A percentile compares a stretch with the other conserved stretches of the same genome.
Evolutionary conservation across 73 alveolate species (phyloP).

Genomic region (Diophrys sp.): DNA sequence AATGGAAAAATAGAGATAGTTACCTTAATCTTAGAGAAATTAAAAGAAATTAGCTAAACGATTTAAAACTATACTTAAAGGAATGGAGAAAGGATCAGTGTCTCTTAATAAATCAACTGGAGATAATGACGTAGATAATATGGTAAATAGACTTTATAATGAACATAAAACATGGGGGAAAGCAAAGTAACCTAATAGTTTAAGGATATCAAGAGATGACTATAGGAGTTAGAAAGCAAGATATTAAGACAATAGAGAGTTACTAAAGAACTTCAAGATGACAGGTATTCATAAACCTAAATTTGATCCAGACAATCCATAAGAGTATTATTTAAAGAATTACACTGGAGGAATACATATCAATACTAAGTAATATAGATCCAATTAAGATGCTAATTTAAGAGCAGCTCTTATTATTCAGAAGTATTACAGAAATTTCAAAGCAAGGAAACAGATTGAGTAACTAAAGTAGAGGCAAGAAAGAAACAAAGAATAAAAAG

Average conservation of each 20-base stretch:
- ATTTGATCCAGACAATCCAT: neutral
- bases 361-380: neutral
- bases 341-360: neutral
- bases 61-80: neutral
- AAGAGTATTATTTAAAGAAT: too few relatives aligned
- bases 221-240: neutral
- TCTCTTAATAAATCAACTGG: neutral
- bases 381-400: neutral
- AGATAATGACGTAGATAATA: neutral
- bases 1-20: neutral
- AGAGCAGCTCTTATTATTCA: neutral
- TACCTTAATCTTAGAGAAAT: neutral
- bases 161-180: neutral
- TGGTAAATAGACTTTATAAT: neutral
- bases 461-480: neutral
- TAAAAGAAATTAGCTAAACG: neutral
- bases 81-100: neutral
- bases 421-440: neutral
- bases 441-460: neutral
- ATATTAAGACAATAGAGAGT: neutral
- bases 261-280: neutral
- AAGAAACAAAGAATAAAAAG: too few relatives aligned
- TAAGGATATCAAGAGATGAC: neutral
- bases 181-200: neutral
- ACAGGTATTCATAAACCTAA: neutral